Base-by-base conservation (phyloP, 495 filamentous ascomycete species). In the Aspergillus heteromorphus region DNA sequence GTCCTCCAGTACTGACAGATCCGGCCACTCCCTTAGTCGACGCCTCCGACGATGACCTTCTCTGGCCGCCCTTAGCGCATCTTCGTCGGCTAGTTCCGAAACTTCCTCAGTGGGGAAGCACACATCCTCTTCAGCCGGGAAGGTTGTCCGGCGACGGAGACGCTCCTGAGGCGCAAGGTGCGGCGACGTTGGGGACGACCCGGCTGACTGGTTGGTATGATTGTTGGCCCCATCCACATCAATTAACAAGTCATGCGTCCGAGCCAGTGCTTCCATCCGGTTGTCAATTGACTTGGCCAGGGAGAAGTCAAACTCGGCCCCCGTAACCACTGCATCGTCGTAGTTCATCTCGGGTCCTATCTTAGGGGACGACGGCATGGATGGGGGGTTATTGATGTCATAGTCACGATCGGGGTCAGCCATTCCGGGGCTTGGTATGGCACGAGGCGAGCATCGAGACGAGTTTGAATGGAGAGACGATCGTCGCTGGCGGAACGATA, bases 331-430 rank as follows among this genome's bases (percentile, higher is more conserved):
- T 38, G 85, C 78, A 79, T 95, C 91, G 43, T 89, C 87, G 64
- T 84, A 95, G 52, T 78, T 85, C 76, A 88, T 81, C 47, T 80
- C 64, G 45, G 73, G 63, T 51, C 81, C 79, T 54, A 83, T 25
- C 45, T 73, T 72, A 0, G 93, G 93, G 17, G 88, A 87, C 5
- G 81, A 83, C 0, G 93, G 93, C 17, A 96, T 83, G 0, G 93
- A 97, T 1, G 93, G 93, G n/a, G 93, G 93, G 61, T 96, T 95
- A 62, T 98, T 98, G 54, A 97, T 81, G 80, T 96, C 86, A 67
- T 91, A 91, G 29, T 79, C 71, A 36, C 73, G 69, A 57, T 72
- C 60, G 62, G 62, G 49, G 38, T 61, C 51, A 48, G 65, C 57
- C 47, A 72, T 69, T 4, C 64, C 40, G 18, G 61, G 62, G 45